Percentiles rank a stretch among this genome's conserved stretches.
Conservation (phyloP, 805 yeast genomes). For the Candida hungchunana region DNA sequence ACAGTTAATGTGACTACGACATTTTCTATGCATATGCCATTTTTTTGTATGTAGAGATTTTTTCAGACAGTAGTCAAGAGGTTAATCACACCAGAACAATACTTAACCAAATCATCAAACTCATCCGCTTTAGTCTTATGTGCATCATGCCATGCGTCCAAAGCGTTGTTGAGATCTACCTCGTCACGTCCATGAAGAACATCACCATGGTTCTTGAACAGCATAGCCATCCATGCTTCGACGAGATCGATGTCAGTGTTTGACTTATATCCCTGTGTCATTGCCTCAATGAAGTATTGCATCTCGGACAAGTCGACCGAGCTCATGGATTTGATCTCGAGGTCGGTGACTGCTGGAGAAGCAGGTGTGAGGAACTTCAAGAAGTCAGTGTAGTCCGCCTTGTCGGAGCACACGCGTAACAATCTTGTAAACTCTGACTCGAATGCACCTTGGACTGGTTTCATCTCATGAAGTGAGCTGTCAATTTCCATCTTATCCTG, state of each 20-base stretch:
- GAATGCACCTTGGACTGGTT: conserved; percentile 41
- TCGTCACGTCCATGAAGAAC: conserved; percentile 46
- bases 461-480: conserved; percentile 16
- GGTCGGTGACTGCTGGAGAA: conserved; percentile 75
- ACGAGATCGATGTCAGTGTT: conserved; percentile 70
- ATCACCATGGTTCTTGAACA: conserved; percentile 80
- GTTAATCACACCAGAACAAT: conserved; percentile 74
- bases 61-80: conserved; percentile 39
- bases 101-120: conserved; percentile 67
- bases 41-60: not conserved
- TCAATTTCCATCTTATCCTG: conserved; percentile 10
- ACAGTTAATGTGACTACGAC: not conserved
- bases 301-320: conserved; percentile 60
- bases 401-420: conserved; percentile 47
- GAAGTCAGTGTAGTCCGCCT: conserved; percentile 43
- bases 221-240: conserved; percentile 74
- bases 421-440: conserved; percentile 71
- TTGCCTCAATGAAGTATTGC: conserved; percentile 58
- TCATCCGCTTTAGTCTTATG: conserved; percentile 40
- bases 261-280: conserved; percentile 51
- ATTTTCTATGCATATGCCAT: conserved; percentile 1
- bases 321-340: conserved; percentile 80
- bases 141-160: conserved; percentile 44
- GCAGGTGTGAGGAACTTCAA: conserved; percentile 50
- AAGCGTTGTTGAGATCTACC: conserved; percentile 38